A percentile compares a stretch with the other conserved stretches of the same genome.
These are phyloP conservation scores for Candida frijolesensis DNA, from an alignment of 1,139 yeast species.

Conservation along the genomic window DNA sequence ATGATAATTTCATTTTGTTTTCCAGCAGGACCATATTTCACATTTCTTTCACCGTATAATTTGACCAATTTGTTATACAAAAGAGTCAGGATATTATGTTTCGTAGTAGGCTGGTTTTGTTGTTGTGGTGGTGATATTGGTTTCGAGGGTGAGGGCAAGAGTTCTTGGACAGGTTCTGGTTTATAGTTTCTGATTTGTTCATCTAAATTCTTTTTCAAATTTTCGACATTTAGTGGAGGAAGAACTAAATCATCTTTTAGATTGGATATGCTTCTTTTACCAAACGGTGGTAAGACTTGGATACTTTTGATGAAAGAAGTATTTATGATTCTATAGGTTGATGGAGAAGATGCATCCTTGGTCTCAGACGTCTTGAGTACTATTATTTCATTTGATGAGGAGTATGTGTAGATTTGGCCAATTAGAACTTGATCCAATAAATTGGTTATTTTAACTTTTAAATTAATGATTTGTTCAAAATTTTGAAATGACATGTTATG, in stretches of 20 bases:
- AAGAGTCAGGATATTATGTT: slow-evolving; percentile 3
- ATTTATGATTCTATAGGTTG: slow-evolving; percentile 55
- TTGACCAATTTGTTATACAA: slow-evolving; percentile 24
- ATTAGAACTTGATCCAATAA: slow-evolving; percentile 56
- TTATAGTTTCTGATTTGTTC: slow-evolving; percentile 17
- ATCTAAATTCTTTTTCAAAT: slow-evolving; percentile 21
- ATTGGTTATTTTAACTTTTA: slow-evolving; percentile 63
- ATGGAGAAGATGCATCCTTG: slow-evolving; percentile 17
- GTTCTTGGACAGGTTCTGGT: slow-evolving; percentile 4
- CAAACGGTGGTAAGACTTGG: slow-evolving; percentile 37
- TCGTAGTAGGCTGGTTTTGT: slow-evolving; percentile 1
- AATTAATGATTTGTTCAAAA: slow-evolving; percentile 20
- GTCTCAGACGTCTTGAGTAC: slow-evolving; percentile 22
- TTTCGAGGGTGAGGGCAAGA: background rate
- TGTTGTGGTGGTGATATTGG: background rate
- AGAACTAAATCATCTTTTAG: slow-evolving; percentile 10
- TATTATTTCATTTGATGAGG: slow-evolving; percentile 27
- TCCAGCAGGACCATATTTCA: slow-evolving; percentile 24
- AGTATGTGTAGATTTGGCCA: slow-evolving; percentile 67
- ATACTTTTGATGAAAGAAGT: slow-evolving; percentile 60
- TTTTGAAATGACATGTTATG: slow-evolving; percentile 13
- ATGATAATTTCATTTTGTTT: slow-evolving; percentile 22
- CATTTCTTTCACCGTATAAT: slow-evolving; percentile 26
- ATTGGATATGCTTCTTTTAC: slow-evolving; percentile 18
- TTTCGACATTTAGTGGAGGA: slow-evolving; percentile 18